Evolutionary conservation across 306 rosid species (phyloP), one percentile per base, ranked within the genome.

Genomic region (Hippophae tibetana): DNA sequence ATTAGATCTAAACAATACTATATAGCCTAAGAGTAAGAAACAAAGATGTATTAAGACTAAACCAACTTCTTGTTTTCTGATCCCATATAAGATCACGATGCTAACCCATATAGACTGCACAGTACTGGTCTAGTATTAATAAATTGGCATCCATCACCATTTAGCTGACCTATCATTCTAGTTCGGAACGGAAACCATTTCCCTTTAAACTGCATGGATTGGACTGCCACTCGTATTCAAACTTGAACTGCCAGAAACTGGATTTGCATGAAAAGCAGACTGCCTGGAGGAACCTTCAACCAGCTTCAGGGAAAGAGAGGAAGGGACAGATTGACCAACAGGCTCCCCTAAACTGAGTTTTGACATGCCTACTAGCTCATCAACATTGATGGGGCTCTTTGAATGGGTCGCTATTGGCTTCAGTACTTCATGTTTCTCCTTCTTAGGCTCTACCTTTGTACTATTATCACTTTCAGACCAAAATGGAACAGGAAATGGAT

Each of bases 391-490:
- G 0, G 97, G 97, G 74, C 70, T 74, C 78, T 86, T 88, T 5
- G 95, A 78, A 74, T 86, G 95, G 46, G 88, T 77, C 26, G 99
- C 95, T n/a, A 86, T 92, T 68, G 99, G 99, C 76, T 88, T 92
- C 70, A 88, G 78, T 69, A 92, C 79, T 76, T 84, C 93, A 3
- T 84, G 95, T 31, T 77, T 82, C 56, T 92, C 99, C 62, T 63
- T 69, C 72, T 71, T 78, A 8, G 38, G 38, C 38, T 67, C 11
- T 8, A 77, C 69, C 68, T 85, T 94, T 5, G 82, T 67, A 62
- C 60, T 61, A 74, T 64, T 54, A 5, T 54, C 69, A 12, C 71
- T 78, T 65, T 85, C 93, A 6, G 97, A 76, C 92, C 92, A 88
- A 64, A 74, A 67, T 38, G 99, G 96, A 57, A 82, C 65, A 48